These are phyloP conservation scores for Hepatocystis sp. DNA, from an alignment of 169 alveolate species.

Conservation along the genomic window DNA sequence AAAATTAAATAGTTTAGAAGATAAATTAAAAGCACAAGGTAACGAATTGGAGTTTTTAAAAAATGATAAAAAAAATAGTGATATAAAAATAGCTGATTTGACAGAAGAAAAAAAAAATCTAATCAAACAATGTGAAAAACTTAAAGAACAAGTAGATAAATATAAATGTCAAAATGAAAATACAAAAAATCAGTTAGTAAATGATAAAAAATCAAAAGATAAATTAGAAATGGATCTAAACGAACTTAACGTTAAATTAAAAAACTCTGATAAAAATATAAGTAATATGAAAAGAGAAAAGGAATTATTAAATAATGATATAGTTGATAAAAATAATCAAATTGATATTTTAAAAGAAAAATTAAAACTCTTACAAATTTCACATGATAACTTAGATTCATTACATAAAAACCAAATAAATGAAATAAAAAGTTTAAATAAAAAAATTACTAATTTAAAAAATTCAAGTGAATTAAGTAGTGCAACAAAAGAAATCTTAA, in stretches of 20 bases:
- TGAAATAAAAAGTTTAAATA: slow-evolving; percentile 82
- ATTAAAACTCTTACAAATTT: slow-evolving; percentile 88
- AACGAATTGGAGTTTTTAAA: slow-evolving; percentile 71
- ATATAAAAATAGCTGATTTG: slow-evolving; percentile 77
- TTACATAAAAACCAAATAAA: slow-evolving; percentile 82
- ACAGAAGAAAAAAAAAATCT: slow-evolving; percentile 88
- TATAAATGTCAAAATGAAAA: slow-evolving; percentile 87
- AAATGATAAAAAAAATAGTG: slow-evolving; percentile 71
- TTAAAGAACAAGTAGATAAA: slow-evolving; percentile 85
- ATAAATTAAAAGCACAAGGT: slow-evolving; percentile 85
- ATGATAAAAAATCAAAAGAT: slow-evolving; percentile 87
- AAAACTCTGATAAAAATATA: slow-evolving; percentile 87
- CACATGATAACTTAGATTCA: slow-evolving; percentile 89
- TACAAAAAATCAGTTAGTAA: slow-evolving; percentile 85
- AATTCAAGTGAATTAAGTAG: slow-evolving; percentile 86
- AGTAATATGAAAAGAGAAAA: slow-evolving; percentile 83
- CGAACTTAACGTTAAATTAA: slow-evolving; percentile 87
- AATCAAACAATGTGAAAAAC: slow-evolving; percentile 82
- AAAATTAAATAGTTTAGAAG: slow-evolving; percentile 87
- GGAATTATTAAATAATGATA: slow-evolving; percentile 88
- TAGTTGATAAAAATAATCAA: slow-evolving; percentile 91
- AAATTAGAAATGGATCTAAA: slow-evolving; percentile 89
- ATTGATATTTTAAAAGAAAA: slow-evolving; percentile 89
- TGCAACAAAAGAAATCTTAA: slow-evolving; percentile 88
- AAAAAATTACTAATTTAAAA: slow-evolving; percentile 83